Conservation (phyloP, 2,329 filamentous ascomycete species). For the Triangularia verruculosa region DNA sequence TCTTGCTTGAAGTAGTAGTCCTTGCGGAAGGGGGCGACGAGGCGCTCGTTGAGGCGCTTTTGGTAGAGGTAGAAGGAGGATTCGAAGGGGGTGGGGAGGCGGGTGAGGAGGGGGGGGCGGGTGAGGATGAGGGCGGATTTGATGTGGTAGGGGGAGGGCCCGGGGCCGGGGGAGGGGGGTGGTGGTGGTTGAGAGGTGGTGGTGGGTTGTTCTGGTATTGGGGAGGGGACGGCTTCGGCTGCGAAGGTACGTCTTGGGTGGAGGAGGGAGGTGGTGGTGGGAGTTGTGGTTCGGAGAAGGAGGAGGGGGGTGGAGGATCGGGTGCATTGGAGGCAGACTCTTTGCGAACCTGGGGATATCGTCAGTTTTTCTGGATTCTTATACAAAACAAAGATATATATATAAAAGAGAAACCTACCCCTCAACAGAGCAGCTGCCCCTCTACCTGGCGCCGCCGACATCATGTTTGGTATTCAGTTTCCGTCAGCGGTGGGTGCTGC, state of each 20-base stretch:
- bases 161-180: conserved; percentile 32
- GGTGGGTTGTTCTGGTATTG: conserved; percentile 9
- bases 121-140: conserved; percentile 76
- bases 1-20: conserved; percentile 95
- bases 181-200: conserved; percentile 22
- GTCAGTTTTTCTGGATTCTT: conserved; percentile 1
- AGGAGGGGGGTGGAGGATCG: not conserved
- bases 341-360: conserved; percentile 24
- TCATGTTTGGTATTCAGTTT: conserved; percentile 23
- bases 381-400: not conserved
- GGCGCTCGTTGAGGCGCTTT: conserved; percentile 89
- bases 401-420: conserved; percentile 37
- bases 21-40: conserved; percentile 80
- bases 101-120: conserved; percentile 82
- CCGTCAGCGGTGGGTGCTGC: conserved; percentile 29
- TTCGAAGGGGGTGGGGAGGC: conserved; percentile 81
- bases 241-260: conserved; percentile 33
- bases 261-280: conserved; percentile 11
- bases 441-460: conserved; percentile 57
- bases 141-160: conserved; percentile 46
- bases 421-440: conserved; percentile 44
- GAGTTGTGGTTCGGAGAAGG: conserved; percentile 3
- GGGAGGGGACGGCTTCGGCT: conserved; percentile 29
- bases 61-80: conserved; percentile 95
- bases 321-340: conserved; percentile 36